Evolutionary conservation across 2,329 filamentous ascomycete species (phyloP).

Genomic region (Emmonsiellopsis sp.): DNA sequence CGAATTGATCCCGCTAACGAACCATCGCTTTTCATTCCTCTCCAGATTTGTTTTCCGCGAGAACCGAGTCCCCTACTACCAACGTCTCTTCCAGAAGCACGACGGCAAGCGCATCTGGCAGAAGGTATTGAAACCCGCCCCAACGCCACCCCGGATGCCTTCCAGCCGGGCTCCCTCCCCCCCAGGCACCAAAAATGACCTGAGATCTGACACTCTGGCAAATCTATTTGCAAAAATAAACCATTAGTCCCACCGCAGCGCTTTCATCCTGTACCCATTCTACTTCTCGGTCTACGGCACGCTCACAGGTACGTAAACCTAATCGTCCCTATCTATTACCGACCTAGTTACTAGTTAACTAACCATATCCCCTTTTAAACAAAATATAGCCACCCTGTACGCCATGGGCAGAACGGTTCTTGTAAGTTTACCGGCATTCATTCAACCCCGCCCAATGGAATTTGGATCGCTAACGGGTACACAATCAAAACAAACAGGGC

Average conservation of each 20-base stretch:
- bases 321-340: slow-evolving; percentile 3
- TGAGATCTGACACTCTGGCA: not conserved
- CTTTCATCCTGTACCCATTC: slow-evolving; percentile 53
- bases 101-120: slow-evolving; percentile 59
- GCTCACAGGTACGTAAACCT: slow-evolving; percentile 37
- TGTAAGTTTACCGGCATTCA: too few species aligned
- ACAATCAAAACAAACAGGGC: slow-evolving; percentile 35
- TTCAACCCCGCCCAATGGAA: too few species aligned
- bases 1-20: too few species aligned
- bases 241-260: slow-evolving; percentile 45
- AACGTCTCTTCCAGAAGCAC: slow-evolving; percentile 57
- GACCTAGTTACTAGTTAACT: slow-evolving; percentile 5
- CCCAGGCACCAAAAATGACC: not conserved
- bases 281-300: slow-evolving; percentile 43
- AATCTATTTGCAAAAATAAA: not conserved
- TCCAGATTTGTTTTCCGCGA: slow-evolving; percentile 50
- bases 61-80: slow-evolving; percentile 60
- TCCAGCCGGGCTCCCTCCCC: not conserved
- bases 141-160: too few species aligned
- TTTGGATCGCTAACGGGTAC: slow-evolving; percentile 3
- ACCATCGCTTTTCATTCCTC: not conserved
- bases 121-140: slow-evolving; percentile 43
- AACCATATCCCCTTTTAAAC: slow-evolving; percentile 9
- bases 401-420: slow-evolving; percentile 37
- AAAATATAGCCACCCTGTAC: slow-evolving; percentile 27